A percentile compares a stretch with the other conserved stretches of the same genome.
These are phyloP conservation scores for Hansenula sp. DNA, from an alignment of 1,139 yeast species.

Conservation along the genomic window DNA sequence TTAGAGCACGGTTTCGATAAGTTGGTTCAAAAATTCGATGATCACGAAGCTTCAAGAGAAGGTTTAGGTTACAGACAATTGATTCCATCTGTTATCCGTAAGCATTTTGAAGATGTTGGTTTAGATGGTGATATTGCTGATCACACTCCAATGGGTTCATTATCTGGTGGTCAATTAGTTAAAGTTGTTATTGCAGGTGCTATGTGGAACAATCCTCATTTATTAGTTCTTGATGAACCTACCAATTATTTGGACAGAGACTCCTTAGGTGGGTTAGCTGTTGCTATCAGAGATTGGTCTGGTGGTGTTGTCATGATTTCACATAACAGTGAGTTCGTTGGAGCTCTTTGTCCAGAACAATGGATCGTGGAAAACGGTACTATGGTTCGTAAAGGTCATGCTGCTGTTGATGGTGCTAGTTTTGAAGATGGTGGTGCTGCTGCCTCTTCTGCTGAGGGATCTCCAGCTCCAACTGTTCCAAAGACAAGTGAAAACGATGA, in stretches of 20 bases:
- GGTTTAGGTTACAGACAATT: constrained; percentile 96
- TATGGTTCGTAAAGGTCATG: constrained; percentile 77
- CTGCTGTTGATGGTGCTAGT: constrained; percentile 68
- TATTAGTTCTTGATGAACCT: constrained; percentile 95
- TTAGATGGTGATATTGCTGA: constrained; percentile 97
- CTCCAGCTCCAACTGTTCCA: constrained; percentile 37
- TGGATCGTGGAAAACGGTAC: constrained; percentile 96
- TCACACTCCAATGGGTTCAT: constrained; percentile 94
- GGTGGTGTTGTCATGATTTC: constrained; percentile 99
- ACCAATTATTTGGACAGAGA: constrained; percentile 98
- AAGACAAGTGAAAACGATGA: constrained; percentile 65
- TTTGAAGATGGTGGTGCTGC: constrained; percentile 74
- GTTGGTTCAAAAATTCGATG: constrained; percentile 90
- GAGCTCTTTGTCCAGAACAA: constrained; percentile 97
- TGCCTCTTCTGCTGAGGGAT: constrained; percentile 30
- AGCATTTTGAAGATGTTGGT: constrained; percentile 97
- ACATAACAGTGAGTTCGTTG: constrained; percentile 94
- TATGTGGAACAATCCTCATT: constrained; percentile 99
- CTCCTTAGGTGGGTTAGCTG: constrained; percentile 93
- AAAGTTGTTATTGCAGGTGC: constrained; percentile 99
- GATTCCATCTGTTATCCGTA: constrained; percentile 85
- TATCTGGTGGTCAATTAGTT: constrained; percentile 97
- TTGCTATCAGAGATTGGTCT: constrained; percentile 95
- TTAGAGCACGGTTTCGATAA: constrained; percentile 81
- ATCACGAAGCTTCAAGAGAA: constrained; percentile 97